Evolutionary conservation across 768 basidiomycete species (phyloP).

Genomic region (Agrocybe pediades): DNA sequence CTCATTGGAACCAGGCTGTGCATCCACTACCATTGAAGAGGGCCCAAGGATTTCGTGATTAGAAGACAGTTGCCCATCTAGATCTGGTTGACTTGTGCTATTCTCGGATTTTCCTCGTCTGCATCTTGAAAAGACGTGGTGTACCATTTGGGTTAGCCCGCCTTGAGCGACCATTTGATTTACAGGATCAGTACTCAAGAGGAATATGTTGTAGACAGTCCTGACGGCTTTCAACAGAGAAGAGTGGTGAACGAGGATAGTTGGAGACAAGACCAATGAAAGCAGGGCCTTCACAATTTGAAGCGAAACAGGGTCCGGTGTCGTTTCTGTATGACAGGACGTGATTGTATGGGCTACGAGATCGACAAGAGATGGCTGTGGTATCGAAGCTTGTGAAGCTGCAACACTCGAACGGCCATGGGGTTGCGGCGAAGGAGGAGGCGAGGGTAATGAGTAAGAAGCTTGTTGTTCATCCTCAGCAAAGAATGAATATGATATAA

Average conservation of each 20-base stretch:
- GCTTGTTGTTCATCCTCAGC: constrained; percentile 56
- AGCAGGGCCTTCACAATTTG: constrained; percentile 97
- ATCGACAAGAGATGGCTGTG: constrained; percentile 83
- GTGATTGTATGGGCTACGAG: constrained; percentile 95
- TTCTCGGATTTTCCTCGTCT: constrained; percentile 32
- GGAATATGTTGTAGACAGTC: constrained; percentile 97
- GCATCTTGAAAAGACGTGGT: constrained; percentile 91
- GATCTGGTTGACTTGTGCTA: constrained; percentile 5
- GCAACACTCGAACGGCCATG: constrained; percentile 39
- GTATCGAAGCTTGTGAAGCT: constrained; percentile 48
- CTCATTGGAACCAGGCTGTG: neutral
- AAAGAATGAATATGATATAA: constrained; percentile 98
- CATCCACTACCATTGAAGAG: constrained; percentile 7
- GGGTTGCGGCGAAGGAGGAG: constrained; percentile 73
- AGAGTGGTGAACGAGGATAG: constrained; percentile 91
- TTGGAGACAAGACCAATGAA: constrained; percentile 83
- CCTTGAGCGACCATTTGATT: constrained; percentile 99
- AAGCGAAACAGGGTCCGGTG: constrained; percentile 88
- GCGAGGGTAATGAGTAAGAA: constrained; percentile 57
- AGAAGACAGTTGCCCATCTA: constrained; percentile 15
- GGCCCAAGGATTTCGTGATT: constrained; percentile 15
- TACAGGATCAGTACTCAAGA: constrained; percentile 85
- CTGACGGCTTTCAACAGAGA: constrained; percentile 94
- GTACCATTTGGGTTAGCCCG: constrained; percentile 96
- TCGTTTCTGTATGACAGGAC: constrained; percentile 84